Conservation (phyloP, 495 filamentous ascomycete species). For the Neurospora pannonica region DNA sequence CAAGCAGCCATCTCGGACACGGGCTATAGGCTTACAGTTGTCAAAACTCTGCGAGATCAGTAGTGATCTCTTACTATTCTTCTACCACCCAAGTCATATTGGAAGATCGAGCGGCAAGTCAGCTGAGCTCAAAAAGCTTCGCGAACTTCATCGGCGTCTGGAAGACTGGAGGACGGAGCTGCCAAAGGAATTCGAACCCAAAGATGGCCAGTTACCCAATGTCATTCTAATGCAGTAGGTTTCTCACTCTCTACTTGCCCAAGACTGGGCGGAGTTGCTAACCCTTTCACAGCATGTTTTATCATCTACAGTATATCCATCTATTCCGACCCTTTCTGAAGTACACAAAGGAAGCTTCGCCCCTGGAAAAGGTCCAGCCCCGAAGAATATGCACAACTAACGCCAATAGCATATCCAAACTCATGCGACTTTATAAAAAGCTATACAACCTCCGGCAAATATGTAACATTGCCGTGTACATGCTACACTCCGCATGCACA, state of each 20-base stretch:
- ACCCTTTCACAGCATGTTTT: constrained; percentile 70
- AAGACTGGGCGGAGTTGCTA: constrained; percentile 13
- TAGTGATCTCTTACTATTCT: constrained; percentile 76
- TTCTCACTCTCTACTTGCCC: background rate
- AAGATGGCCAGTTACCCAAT: constrained; percentile 79
- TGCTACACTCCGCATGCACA: constrained; percentile 84
- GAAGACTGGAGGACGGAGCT: constrained; percentile 86
- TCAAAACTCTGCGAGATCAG: constrained; percentile 84
- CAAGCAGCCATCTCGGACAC: constrained; percentile 72
- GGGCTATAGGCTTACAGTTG: constrained; percentile 75
- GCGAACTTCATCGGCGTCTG: constrained; percentile 79
- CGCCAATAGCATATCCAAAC: constrained; percentile 78
- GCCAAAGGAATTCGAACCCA: constrained; percentile 79
- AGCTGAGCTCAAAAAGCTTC: constrained; percentile 84
- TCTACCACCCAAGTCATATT: constrained; percentile 73
- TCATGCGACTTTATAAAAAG: constrained; percentile 87
- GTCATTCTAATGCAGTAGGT: constrained; percentile 93
- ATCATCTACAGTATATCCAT: constrained; percentile 91
- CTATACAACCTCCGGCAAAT: constrained; percentile 86
- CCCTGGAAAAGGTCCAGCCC: constrained; percentile 79
- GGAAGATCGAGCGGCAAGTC: constrained; percentile 47
- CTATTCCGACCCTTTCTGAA: constrained; percentile 94
- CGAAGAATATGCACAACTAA: constrained; percentile 85
- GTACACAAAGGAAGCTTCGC: constrained; percentile 70
- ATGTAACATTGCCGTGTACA: constrained; percentile 92